phyloP scores from a whole-genome alignment of 2,329 filamentous ascomycete genomes.

The Colletotrichum chrysophilum region DNA sequence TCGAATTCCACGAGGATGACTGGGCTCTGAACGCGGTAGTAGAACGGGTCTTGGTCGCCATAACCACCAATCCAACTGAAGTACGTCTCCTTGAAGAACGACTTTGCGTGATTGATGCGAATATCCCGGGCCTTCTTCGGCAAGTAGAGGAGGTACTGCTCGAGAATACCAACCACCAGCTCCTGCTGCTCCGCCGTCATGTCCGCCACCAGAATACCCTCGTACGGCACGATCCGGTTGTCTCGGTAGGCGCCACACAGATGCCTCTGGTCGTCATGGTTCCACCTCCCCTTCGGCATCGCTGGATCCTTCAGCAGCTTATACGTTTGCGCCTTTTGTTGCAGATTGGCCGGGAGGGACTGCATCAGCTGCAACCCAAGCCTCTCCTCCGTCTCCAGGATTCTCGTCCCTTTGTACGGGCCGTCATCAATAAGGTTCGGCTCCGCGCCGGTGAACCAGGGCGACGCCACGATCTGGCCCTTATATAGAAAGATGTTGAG shows the following conservation, averaged over 20 bases:
- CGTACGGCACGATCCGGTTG: conserved; percentile 77
- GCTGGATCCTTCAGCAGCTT: conserved; percentile 64
- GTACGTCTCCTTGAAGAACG: conserved; percentile 72
- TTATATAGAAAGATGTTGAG: conserved; percentile 71
- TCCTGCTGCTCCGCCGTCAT: conserved; percentile 54
- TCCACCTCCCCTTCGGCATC: conserved; percentile 76
- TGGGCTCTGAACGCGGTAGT: conserved; percentile 79
- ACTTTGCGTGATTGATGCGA: conserved; percentile 58
- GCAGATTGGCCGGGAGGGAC: conserved; percentile 51
- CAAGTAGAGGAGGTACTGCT: conserved; percentile 73
- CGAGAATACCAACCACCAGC: conserved; percentile 62
- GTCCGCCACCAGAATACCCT: conserved; percentile 64
- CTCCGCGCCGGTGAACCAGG: conserved; percentile 82
- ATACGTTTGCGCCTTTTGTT: conserved; percentile 61
- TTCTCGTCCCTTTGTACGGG: conserved; percentile 65
- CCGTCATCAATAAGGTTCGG: conserved; percentile 76
- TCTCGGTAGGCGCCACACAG: conserved; percentile 80
- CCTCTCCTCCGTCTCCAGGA: conserved; percentile 68
- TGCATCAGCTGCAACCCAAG: conserved; percentile 76
- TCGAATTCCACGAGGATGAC: conserved; percentile 80
- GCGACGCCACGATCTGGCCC: conserved; percentile 70
- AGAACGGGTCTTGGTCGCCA: conserved; percentile 72
- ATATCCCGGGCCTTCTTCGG: conserved; percentile 59
- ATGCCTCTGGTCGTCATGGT: conserved; percentile 81
- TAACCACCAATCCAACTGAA: conserved; percentile 81